Percentiles rank a stretch among this genome's conserved stretches.
phyloP scores from a whole-genome alignment of 257 asterid genomes.

The Solanum habrochaites region DNA sequence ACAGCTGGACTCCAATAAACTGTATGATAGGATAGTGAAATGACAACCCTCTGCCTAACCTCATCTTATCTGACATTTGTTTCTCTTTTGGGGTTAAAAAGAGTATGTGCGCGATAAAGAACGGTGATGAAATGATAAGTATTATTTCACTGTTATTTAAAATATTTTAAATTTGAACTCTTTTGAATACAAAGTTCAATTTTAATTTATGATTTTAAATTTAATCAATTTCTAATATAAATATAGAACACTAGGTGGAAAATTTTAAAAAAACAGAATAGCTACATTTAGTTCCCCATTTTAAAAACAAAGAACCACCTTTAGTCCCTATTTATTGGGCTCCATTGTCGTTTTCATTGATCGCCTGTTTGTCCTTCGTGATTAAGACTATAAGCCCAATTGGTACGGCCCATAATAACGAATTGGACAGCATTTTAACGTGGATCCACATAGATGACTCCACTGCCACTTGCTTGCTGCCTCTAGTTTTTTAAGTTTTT shows the following conservation, averaged over 20 bases:
- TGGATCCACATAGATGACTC: neutral
- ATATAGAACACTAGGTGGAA: too few relatives aligned
- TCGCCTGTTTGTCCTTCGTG: neutral
- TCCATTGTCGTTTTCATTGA: neutral
- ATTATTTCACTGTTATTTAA: fast-evolving
- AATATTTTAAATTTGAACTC: fast-evolving
- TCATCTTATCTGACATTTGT: neutral
- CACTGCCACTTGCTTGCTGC: neutral
- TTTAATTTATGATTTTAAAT: too few relatives aligned
- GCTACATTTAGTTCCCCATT: too few relatives aligned
- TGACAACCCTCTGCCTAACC: neutral
- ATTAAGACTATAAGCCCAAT: neutral
- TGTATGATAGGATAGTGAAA: neutral
- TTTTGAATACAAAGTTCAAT: too few relatives aligned
- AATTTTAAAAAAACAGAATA: neutral
- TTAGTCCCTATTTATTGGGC: neutral
- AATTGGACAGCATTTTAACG: neutral
- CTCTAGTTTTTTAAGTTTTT: neutral
- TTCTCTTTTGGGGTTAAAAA: neutral
- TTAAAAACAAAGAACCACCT: neutral
- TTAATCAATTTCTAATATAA: fast-evolving
- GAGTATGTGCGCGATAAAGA: neutral
- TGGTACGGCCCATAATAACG: neutral
- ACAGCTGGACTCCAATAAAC: neutral
- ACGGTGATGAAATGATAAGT: fast-evolving